phyloP scores from a whole-genome alignment of 2,329 filamentous ascomycete genomes.

The Corynespora cassiicola region DNA sequence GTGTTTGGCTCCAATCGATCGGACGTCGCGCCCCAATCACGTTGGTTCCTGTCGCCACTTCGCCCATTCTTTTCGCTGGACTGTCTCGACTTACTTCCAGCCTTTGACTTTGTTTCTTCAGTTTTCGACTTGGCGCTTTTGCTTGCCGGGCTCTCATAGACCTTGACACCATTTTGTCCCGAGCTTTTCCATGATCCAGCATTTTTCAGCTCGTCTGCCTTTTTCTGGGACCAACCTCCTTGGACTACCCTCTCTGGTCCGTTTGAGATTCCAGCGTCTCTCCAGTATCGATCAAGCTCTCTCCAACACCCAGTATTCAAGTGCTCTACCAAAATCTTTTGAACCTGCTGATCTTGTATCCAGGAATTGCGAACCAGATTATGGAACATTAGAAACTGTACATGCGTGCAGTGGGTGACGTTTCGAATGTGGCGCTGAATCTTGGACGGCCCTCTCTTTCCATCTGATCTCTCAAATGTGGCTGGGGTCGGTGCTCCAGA shows the following conservation, averaged over 20 bases:
- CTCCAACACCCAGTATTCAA: constrained; percentile 41
- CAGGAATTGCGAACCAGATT: constrained; percentile 69
- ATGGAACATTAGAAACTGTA: constrained; percentile 86
- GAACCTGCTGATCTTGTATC: constrained; percentile 43
- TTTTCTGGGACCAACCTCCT: constrained; percentile 62
- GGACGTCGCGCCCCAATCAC: constrained; percentile 77
- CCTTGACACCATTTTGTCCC: constrained; percentile 47
- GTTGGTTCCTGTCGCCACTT: constrained; percentile 51
- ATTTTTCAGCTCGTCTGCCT: constrained; percentile 65
- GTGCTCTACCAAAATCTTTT: constrained; percentile 35
- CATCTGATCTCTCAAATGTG: constrained; percentile 52
- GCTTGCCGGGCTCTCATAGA: constrained; percentile 30
- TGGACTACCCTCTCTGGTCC: constrained; percentile 78
- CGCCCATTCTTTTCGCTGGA: constrained; percentile 45
- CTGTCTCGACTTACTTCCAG: constrained; percentile 18
- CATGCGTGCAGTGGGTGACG: constrained; percentile 86
- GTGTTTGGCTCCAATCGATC: constrained; percentile 72
- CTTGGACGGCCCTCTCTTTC: constrained; percentile 86
- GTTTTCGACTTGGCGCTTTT: constrained; percentile 16
- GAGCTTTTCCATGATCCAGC: constrained; percentile 47
- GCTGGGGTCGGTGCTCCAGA: constrained; percentile 25
- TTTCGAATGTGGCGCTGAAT: constrained; percentile 79
- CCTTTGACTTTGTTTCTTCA: constrained; percentile 19
- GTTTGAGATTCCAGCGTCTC: constrained; percentile 85
- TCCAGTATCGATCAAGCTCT: constrained; percentile 51